Evolutionary conservation across 2,329 filamentous ascomycete genomes (phyloP), one percentile per base, ranked within the genome.

Genomic region (Lomentospora prolificans): DNA sequence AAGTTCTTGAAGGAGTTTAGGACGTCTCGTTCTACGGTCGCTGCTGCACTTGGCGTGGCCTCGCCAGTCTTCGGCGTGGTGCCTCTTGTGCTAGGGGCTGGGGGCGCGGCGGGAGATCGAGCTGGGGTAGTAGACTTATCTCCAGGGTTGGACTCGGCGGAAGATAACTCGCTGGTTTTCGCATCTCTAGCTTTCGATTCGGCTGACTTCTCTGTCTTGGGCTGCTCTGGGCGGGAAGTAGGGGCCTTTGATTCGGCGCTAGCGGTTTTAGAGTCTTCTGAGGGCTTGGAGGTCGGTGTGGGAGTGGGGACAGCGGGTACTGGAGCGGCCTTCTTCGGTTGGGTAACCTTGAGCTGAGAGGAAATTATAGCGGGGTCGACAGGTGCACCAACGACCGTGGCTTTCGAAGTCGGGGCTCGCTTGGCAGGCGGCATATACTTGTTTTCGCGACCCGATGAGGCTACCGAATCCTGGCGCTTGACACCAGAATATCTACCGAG

Each of bases 371-470:
- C 89, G 58, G 90, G 89, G 66, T 96, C 89, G 53, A 92, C 81
- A 12, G 89, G 89, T 41, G 84, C 88, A 46, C 89, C 87, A 61
- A 83, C 79, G 22, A 91, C 85, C 7, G 85, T 88, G 3, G 89
- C 76, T 60, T 89, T 81, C 25, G 78, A 84, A 30, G 87, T 82
- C 17, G 89, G 89, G 7, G 91, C 87, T 62, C 94, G 84, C 68
- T 89, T 82, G 17, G 89, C 92, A 3, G 94, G 94, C 31, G 94
- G 92, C 0, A 87, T 95, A 69, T 99, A 99, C 69, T 89, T 92
- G 70, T 81, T 81, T 61, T 77, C 74, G 17, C 75, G 71, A 46
- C 69, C 72, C 51, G 59, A 60, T 30, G 95, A 75, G n/a, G 86
- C 79, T 4, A 86, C 81, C 63, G 87, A 87, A 56, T 88, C 85